A percentile compares a stretch with the other conserved stretches of the same genome.
phyloP scores from a whole-genome alignment of 495 filamentous ascomycete genomes.

The Annulohypoxylon maeteangense region DNA sequence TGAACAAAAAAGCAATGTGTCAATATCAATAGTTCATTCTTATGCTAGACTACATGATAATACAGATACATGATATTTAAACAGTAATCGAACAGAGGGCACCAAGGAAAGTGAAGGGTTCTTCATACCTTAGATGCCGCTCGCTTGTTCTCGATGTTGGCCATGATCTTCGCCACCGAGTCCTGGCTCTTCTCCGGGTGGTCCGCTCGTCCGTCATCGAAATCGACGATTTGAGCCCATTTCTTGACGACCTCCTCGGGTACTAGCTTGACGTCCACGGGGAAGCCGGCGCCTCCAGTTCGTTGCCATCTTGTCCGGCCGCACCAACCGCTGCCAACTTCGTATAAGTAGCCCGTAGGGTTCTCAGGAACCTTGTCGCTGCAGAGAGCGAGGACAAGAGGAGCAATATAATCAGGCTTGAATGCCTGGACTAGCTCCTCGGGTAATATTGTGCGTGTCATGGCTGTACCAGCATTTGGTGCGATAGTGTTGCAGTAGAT shows the following conservation, averaged over 20 bases:
- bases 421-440: slow-evolving; percentile 99
- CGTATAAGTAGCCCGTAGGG: slow-evolving; percentile 89
- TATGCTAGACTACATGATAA: slow-evolving; percentile 45
- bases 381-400: slow-evolving; percentile 85
- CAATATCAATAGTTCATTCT: slow-evolving; percentile 45
- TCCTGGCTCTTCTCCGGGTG: slow-evolving; percentile 83
- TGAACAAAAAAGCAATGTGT: slow-evolving; percentile 44
- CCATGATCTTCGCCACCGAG: slow-evolving; percentile 87
- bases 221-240: slow-evolving; percentile 84
- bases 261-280: slow-evolving; percentile 84
- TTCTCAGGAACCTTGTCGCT: slow-evolving; percentile 88
- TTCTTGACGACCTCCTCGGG: slow-evolving; percentile 84
- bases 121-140: slow-evolving; percentile 60
- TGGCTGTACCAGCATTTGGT: slow-evolving; percentile 94
- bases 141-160: slow-evolving; percentile 82
- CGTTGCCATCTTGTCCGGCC: slow-evolving; percentile 95
- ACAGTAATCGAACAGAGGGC: slow-evolving; percentile 30
- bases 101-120: slow-evolving; percentile 46
- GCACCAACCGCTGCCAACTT: slow-evolving; percentile 96
- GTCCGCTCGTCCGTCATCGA: slow-evolving; percentile 90
- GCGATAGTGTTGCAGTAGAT: slow-evolving; percentile 99
- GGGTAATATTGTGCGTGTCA: slow-evolving; percentile 95
- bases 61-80: slow-evolving; percentile 36
- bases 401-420: slow-evolving; percentile 99
- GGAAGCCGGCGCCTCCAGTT: slow-evolving; percentile 90